Evolutionary conservation across 148 eudicot species (phyloP), one percentile per base, ranked within the genome.

Genomic region (Nyssa sinensis): DNA sequence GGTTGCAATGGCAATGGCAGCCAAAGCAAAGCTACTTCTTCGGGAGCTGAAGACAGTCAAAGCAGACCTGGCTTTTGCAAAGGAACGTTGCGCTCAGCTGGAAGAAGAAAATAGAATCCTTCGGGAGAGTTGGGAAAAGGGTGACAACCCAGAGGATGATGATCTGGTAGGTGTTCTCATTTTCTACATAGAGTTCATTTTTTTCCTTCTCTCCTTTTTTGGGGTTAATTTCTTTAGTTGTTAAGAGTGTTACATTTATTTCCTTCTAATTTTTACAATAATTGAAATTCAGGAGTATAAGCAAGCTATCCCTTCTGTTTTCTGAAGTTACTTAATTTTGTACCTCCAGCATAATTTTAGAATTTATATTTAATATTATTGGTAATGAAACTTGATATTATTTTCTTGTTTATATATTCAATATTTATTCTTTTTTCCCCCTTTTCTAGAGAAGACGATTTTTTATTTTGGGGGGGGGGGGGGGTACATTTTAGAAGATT

Each of bases 1-100:
- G 97, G 97, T 93, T 81, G 87, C 95, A 63, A 88, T 88, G 93
- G 97, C 93, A 61, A 93, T 87, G 90, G 93, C 97, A 72, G 95
- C 93, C 29, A 93, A 93, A 80, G 93, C 93, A 75, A 93, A 93
- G 83, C 82, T 93, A 60, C 90, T 93, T 25, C 81, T 93, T 55
- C 85, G 95, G 73, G 97, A 93, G 88, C 89, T 93, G 73, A 93
- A 93, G 82, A 88, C 93, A 19, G 93, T 93, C 59, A 93, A 93
- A 77, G 91, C 97, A 17, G 97, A 90, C 79, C 85, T 93, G 66
- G 97, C 95, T 72, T 90, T 93, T 86, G 91, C 97, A 71, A 93
- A 87, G 75, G 95, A 93, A 80, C 91, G 97, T 13, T 90, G 95
- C 75, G 88, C 85, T 75, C 95, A 90, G 86, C 90, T 93, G 39